Conservation (phyloP, 352 stramenopile species). For the Phytopythium ostracodes region DNA sequence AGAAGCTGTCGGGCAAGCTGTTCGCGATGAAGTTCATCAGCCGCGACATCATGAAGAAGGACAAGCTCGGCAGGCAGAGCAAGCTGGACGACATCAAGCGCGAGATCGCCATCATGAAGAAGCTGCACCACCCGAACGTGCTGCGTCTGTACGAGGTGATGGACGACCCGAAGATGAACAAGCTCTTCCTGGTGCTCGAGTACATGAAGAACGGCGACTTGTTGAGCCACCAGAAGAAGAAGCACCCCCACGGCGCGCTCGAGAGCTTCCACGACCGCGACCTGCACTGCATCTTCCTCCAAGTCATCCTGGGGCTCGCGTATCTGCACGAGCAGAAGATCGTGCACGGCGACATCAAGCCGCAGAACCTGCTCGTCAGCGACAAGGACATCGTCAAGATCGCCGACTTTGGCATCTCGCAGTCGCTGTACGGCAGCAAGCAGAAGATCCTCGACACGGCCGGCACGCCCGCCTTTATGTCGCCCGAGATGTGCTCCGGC, state of each 20-base stretch:
- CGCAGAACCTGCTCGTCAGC: slow-evolving; percentile 84
- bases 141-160: slow-evolving; percentile 95
- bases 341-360: slow-evolving; percentile 86
- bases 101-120: slow-evolving; percentile 98
- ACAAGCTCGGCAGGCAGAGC: slow-evolving; percentile 75
- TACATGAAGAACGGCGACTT: slow-evolving; percentile 90
- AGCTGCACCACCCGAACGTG: slow-evolving; percentile 94
- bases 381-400: slow-evolving; percentile 91
- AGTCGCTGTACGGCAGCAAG: slow-evolving; percentile 79
- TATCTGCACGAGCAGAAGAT: slow-evolving; percentile 89
- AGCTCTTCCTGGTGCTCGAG: slow-evolving; percentile 96
- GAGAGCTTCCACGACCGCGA: slow-evolving; percentile 64
- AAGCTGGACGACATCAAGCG: slow-evolving; percentile 87
- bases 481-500: slow-evolving; percentile 88
- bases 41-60: slow-evolving; percentile 84
- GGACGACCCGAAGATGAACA: slow-evolving; percentile 92
- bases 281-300: slow-evolving; percentile 64
- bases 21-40: slow-evolving; percentile 89
- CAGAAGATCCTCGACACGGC: slow-evolving; percentile 75
- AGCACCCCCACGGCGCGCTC: slow-evolving; percentile 29
- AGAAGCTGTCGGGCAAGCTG: slow-evolving; percentile 67
- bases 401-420: slow-evolving; percentile 89
- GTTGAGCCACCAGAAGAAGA: slow-evolving; percentile 73
- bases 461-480: slow-evolving; percentile 92
- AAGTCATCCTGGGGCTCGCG: slow-evolving; percentile 79